These are phyloP conservation scores for Rhipidocladum racemiflorum DNA, from an alignment of 176 grass and related monocot species.

Conservation along the genomic window DNA sequence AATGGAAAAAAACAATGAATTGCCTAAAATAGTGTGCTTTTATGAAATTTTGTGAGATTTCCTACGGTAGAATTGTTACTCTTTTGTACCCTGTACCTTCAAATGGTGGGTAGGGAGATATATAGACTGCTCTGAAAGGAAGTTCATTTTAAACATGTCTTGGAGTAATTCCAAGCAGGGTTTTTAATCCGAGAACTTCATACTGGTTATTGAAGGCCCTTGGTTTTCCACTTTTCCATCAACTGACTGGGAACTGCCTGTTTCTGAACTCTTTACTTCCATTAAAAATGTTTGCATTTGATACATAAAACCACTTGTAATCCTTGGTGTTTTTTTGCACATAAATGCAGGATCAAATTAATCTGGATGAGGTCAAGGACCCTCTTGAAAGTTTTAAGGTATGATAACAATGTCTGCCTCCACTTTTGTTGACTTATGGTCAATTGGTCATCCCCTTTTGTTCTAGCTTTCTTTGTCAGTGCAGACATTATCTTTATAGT, in stretches of 20 bases:
- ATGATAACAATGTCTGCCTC: not conserved
- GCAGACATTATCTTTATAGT: not conserved
- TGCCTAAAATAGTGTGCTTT: not conserved
- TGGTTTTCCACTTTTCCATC: not conserved
- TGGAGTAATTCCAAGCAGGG: not conserved
- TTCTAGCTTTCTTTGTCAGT: not conserved
- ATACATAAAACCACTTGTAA: conserved; percentile 2
- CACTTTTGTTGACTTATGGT: not conserved
- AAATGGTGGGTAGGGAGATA: not conserved
- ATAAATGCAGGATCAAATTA: conserved; percentile 83
- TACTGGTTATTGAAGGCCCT: not conserved
- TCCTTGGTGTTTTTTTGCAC: conserved; percentile 14
- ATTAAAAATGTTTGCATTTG: conserved; percentile 19
- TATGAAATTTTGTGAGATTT: not conserved
- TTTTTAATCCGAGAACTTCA: conserved; percentile 8
- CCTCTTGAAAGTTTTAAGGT: conserved; percentile 95
- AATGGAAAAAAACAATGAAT: not conserved
- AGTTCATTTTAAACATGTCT: not conserved
- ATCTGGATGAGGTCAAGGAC: conserved; percentile 77
- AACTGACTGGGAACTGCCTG: not conserved
- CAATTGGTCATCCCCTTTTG: not conserved
- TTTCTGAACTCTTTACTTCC: not conserved
- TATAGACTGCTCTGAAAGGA: not conserved
- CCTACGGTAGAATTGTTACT: not conserved
- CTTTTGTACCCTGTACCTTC: not conserved